These are phyloP conservation scores for Pseudopediastrum boryanum DNA, from an alignment of 139 green algal species.

Conservation along the genomic window DNA sequence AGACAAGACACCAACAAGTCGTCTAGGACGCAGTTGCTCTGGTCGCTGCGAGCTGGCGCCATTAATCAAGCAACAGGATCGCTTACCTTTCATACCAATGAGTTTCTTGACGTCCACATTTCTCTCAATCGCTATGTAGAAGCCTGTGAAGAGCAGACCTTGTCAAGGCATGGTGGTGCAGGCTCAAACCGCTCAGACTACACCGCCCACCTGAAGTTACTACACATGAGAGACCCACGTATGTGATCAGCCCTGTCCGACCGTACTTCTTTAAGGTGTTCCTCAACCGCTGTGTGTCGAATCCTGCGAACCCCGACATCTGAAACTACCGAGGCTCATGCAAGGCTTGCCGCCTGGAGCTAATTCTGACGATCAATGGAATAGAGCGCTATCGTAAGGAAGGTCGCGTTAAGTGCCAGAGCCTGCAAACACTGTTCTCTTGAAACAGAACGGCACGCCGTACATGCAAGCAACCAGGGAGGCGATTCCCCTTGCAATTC, in stretches of 20 bases:
- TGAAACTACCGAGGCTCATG: no score
- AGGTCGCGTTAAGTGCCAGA: no score
- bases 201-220: conserved; percentile 49
- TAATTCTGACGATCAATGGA: no score
- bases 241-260: conserved; percentile 49
- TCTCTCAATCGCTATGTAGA: conserved; percentile 60
- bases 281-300: conserved; percentile 43
- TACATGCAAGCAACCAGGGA: no score
- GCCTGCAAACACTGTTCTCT: no score
- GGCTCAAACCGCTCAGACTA: neutral
- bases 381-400: no score
- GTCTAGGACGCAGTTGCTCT: no score
- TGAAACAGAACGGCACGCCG: no score
- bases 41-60: neutral
- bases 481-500: no score
- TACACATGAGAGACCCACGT: conserved; percentile 54
- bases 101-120: conserved; percentile 60
- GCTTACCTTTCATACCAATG: conserved; percentile 44
- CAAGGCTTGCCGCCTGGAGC: no score
- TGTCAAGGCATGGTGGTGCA: neutral
- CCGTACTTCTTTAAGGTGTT: conserved; percentile 58
- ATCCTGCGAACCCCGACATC: conserved; percentile 29
- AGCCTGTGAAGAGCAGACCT: conserved; percentile 43
- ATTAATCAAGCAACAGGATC: neutral
- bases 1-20: no score